Evolutionary conservation across 805 yeast species (phyloP), one percentile per base, ranked within the genome.

Genomic region (Ogataea trehaloabstinens): DNA sequence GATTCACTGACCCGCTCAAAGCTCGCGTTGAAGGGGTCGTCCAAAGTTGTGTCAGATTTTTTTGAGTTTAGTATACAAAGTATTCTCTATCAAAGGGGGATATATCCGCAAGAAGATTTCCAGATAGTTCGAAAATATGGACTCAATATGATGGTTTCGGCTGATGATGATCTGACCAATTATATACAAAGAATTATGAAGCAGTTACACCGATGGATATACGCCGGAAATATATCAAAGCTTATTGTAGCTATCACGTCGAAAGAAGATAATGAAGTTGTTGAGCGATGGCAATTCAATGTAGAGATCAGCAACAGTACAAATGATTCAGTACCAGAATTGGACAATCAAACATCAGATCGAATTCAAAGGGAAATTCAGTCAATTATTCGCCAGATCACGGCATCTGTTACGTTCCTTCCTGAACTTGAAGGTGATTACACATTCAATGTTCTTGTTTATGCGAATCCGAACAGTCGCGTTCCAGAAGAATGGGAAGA

Each of bases 401-500:
- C 95, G 0, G 87, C 95, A 0, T 81, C 93, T 29, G 86, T 85
- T 2, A 78, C 96, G 0, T 88, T 89, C 56, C 68, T 90, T 28
- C 98, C 98, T 0, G 73, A 82, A 18, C 63, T 90, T 20, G 77
- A 76, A 8, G 59, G 53, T 12, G 78, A 71, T 10, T 78, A 82
- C 53, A 85, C 96, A 0, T 88, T 90, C 60, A 88, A 85, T 53
- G 91, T 90, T 1, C 64, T 88, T 37, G 96, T 89, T 0, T 84
- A 82, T 53, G 85, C 96, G 0, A 85, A 82, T 49, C 81, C 83
- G 1, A 64, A 66, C 27, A 76, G 82, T 3, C 71, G 71, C 36
- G 81, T 84, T 2, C 95, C 96, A 0, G 63, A 70, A 10, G 95
- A 86, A 51, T 89, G 97, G 97, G 77, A 79, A 8, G 95, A 88